Base-by-base conservation (phyloP, 192 early-diverging fungal species). In the Ramicandelaber brevisporus region DNA sequence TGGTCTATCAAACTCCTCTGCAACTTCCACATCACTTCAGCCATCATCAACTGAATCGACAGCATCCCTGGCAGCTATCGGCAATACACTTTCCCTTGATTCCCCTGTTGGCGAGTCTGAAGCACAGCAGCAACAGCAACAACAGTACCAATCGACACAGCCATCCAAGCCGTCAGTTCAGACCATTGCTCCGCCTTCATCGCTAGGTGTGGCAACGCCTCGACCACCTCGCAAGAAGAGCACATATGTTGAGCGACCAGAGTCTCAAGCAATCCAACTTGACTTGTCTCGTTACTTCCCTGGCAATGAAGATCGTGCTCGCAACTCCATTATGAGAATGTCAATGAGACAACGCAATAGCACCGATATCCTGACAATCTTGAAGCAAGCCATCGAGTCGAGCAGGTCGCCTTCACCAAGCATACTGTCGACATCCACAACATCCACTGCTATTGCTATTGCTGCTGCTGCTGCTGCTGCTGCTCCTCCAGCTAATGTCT, bases 201-300 rank as follows among this genome's bases (percentile, higher is more conserved):
- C 34, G 17, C 9, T 24, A 5, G 13, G 2, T 3, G 10, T 15
- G 9, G n/a, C 15, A 20, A 24, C 6, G 8, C 44, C 16, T 29
- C 46, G 19, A 28, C 41, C 11, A 29, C 46, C 44, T 21, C 40
- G 42, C 43, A 52, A 59, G 21, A 40, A 21, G 21, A 59, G 43
- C 2, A 50, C 37, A 0, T 49, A 65, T 46, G 88, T 84, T 18
- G 86, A 93, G 44, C 72, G 92, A 6, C 92, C 92, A 6, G 80
- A 78, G 0, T 80, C 83, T 6, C 85, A 92, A 48, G 56, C 80
- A 21, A 90, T 97, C 44, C 79, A 76, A 14, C 75, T 74, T 36
- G 78, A 92, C 35, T 60, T 97, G 20, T 63, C 72, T 29, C 73
- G 81, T 36, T 97, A 79, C 47, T 97, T 97, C 45, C 87, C 90